Evolutionary conservation across 768 basidiomycete genomes (phyloP).

Genomic region (Coprinellus micaceus): DNA sequence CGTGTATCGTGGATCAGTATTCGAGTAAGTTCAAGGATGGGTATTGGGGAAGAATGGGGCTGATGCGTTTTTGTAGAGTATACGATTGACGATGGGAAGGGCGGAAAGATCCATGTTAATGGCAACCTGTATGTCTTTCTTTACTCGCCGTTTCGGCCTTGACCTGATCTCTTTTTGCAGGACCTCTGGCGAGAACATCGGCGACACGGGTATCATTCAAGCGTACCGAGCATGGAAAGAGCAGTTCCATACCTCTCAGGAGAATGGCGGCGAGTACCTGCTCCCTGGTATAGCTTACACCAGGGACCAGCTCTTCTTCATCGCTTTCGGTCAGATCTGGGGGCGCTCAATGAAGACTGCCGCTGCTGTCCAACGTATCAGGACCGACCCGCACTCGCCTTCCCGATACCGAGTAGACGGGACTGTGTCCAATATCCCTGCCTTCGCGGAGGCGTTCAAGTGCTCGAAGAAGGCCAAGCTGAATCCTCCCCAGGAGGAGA

Average conservation of each 20-base stretch:
- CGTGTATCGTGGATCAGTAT: conserved; percentile 90
- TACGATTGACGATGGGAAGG: conserved; percentile 80
- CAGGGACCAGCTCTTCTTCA: conserved; percentile 93
- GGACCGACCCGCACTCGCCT: conserved; percentile 89
- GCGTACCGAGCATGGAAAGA: conserved; percentile 90
- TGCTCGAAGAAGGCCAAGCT: conserved; percentile 78
- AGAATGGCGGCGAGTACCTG: conserved; percentile 61
- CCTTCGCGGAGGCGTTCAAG: conserved; percentile 85
- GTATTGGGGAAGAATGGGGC: neutral
- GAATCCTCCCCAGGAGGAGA: conserved; percentile 77
- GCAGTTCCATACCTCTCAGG: conserved; percentile 58
- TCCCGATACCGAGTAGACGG: conserved; percentile 77
- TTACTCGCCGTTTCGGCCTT: neutral
- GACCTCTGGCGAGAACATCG: conserved; percentile 90
- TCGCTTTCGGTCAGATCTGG: conserved; percentile 88
- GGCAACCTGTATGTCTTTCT: conserved; percentile 62
- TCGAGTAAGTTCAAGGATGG: conserved; percentile 46
- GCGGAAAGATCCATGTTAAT: conserved; percentile 80
- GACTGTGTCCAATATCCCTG: conserved; percentile 80
- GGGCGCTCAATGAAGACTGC: conserved; percentile 76
- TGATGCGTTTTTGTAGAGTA: conserved; percentile 51
- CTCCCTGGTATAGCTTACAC: conserved; percentile 81
- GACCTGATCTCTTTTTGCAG: conserved; percentile 32
- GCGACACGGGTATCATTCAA: conserved; percentile 80
- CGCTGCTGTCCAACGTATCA: conserved; percentile 74